Evolutionary conservation across 2,329 filamentous ascomycete species (phyloP), one percentile per base, ranked within the genome.

Genomic region (Xenosphaeropsis pyriputrescens): DNA sequence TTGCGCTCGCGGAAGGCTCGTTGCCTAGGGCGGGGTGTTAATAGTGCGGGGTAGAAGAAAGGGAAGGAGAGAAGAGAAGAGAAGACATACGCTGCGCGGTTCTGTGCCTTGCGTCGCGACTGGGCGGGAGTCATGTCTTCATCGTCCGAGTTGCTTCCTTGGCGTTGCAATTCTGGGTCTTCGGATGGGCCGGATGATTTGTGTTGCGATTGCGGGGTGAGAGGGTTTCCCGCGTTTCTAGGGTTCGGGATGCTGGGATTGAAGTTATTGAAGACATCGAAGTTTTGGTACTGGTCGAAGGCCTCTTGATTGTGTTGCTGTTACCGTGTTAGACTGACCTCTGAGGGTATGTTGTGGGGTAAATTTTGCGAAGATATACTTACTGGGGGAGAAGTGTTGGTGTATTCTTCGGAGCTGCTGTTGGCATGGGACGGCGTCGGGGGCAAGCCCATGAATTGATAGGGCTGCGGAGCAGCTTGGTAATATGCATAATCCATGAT

Each of bases 1-100:
- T 96, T 96, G 48, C 89, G 80, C 60, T 96, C 89, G 43, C 89
- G 85, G 58, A 96, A 96, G 22, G 91, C 89, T 50, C 89, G 80
- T 68, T 96, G 91, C 35, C 89, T 95, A 39, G 32, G 31, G 32
- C 19, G 19, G 22, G 22, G 22, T 38, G 32, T 43, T 39, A 44
- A 39, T 29, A 34, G 14, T 16, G 26, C 14, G 34, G 9, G 38
- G n/a, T 2, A 16, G 7, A 18, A 32, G 22, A 11, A 11, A 15
- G 8, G 32, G 34, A 37, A 29, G 13, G 34, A 13, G 7, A 18
- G 35, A 19, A 22, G 34, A 35, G 38, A 33, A 38, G n/a, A 26
- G 17, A 14, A 35, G 34, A 62, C 75, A 57, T 72, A 82, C 78
- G 79, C 79, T 57, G 78, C 78, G 50, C 79, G 61, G 46, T 83